Evolutionary conservation across 2,329 filamentous ascomycete genomes (phyloP).

Genomic region (Sporothrix schenckii): DNA sequence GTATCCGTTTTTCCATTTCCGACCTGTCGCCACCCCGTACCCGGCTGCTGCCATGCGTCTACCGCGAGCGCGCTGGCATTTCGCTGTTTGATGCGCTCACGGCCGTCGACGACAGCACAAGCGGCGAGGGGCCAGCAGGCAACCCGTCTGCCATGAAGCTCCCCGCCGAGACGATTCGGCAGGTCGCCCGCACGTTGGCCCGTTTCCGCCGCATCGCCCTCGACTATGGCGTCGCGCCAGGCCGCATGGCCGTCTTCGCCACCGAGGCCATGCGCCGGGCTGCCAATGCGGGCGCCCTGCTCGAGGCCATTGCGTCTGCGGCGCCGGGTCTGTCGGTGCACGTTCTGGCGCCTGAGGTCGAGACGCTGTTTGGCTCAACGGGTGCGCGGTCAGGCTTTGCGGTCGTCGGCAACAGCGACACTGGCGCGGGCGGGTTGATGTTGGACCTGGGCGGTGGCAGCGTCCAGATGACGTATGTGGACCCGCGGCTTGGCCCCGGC

Average conservation of each 20-base stretch:
- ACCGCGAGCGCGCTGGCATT: constrained; percentile 75
- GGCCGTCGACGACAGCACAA: constrained; percentile 37
- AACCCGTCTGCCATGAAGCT: constrained; percentile 45
- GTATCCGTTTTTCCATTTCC: constrained; percentile 89
- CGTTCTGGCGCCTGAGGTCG: constrained; percentile 75
- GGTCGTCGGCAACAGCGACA: constrained; percentile 50
- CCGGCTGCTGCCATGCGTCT: constrained; percentile 75
- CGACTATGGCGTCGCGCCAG: constrained; percentile 65
- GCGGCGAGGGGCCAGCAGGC: neutral
- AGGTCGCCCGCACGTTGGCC: constrained; percentile 67
- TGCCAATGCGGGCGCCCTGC: constrained; percentile 70
- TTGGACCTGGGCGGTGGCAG: constrained; percentile 82
- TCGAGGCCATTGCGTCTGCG: constrained; percentile 62
- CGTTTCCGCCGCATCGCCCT: constrained; percentile 72
- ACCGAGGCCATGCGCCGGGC: constrained; percentile 88
- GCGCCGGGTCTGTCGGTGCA: constrained; percentile 69
- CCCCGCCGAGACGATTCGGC: constrained; percentile 59
- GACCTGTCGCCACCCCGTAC: constrained; percentile 71
- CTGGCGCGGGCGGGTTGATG: constrained; percentile 64
- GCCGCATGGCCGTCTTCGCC: constrained; percentile 74
- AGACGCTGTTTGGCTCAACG: constrained; percentile 80
- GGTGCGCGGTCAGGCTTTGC: constrained; percentile 77
- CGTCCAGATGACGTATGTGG: constrained; percentile 66
- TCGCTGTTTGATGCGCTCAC: constrained; percentile 83
- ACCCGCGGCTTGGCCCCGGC: constrained; percentile 47